These are phyloP conservation scores for Fusarium robinianum DNA, from an alignment of 2,329 filamentous ascomycete species.

Conservation along the genomic window DNA sequence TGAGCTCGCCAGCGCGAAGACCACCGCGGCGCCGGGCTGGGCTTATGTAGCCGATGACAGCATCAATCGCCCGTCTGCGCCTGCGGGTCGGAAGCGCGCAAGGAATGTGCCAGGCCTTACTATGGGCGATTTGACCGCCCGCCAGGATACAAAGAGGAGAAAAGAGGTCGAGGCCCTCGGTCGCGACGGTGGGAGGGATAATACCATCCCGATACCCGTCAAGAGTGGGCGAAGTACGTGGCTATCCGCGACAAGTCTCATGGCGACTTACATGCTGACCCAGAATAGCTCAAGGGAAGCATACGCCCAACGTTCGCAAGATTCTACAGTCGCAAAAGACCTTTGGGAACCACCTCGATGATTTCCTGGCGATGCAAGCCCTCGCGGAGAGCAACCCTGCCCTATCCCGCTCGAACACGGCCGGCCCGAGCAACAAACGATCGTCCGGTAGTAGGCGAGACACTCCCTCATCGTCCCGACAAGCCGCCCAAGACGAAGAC, in stretches of 20 bases:
- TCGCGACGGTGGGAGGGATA: conserved; percentile 75
- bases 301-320: conserved; percentile 72
- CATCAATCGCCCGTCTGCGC: conserved; percentile 60
- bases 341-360: conserved; percentile 80
- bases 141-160: conserved; percentile 79
- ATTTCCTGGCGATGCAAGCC: conserved; percentile 70
- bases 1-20: conserved; percentile 73
- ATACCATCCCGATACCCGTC: conserved; percentile 69
- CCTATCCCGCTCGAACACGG: conserved; percentile 39
- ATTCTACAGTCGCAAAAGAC: conserved; percentile 82
- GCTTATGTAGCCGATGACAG: conserved; percentile 83
- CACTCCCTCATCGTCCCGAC: conserved; percentile 29
- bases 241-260: neutral
- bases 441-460: conserved; percentile 35
- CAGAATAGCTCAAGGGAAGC: conserved; percentile 53
- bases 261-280: conserved; percentile 10
- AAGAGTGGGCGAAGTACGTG: conserved; percentile 52
- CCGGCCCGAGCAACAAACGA: conserved; percentile 39
- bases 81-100: conserved; percentile 71
- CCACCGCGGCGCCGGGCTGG: conserved; percentile 80
- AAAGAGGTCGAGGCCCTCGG: conserved; percentile 84
- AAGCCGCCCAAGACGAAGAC: conserved; percentile 32
- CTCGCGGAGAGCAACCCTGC: conserved; percentile 46
- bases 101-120: conserved; percentile 58
- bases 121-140: conserved; percentile 72